phyloP scores from a whole-genome alignment of 2,329 filamentous ascomycete species.

The Polytolypa hystricis region DNA sequence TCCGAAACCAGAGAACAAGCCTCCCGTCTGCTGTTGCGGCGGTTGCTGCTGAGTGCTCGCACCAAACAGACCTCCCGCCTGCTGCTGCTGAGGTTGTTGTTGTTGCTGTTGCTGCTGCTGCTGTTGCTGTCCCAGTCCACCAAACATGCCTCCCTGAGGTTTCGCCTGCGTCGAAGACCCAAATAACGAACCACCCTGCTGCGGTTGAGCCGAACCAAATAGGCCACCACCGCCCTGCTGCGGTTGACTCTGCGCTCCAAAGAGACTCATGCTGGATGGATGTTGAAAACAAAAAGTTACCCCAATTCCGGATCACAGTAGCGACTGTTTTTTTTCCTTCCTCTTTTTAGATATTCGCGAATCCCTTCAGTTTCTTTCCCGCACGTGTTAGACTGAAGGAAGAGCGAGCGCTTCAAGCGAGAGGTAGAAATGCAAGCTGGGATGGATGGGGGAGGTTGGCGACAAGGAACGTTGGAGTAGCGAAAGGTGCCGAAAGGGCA shows the following conservation, averaged over 20 bases:
- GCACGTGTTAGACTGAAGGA: no score
- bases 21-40: constrained; percentile 28
- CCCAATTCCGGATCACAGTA: no score
- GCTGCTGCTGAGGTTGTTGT: constrained; percentile 13
- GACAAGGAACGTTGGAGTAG: no score
- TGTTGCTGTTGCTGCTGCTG: constrained; percentile 14
- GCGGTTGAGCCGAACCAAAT: constrained; percentile 6
- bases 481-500: no score
- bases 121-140: constrained; percentile 14
- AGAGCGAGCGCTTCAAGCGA: no score
- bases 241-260: constrained; percentile 10
- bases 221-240: constrained; percentile 8
- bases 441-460: no score
- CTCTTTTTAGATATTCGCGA: no score
- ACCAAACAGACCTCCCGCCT: constrained; percentile 15
- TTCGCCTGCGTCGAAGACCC: constrained; percentile 3
- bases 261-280: constrained; percentile 11
- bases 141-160: constrained; percentile 18
- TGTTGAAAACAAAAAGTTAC: no score
- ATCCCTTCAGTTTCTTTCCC: no score
- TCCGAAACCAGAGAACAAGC: constrained; percentile 30
- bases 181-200: constrained; percentile 10
- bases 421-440: no score
- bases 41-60: constrained; percentile 15
- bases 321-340: no score